phyloP scores from a whole-genome alignment of 2,329 filamentous ascomycete genomes.

The Peltaster fructicola region DNA sequence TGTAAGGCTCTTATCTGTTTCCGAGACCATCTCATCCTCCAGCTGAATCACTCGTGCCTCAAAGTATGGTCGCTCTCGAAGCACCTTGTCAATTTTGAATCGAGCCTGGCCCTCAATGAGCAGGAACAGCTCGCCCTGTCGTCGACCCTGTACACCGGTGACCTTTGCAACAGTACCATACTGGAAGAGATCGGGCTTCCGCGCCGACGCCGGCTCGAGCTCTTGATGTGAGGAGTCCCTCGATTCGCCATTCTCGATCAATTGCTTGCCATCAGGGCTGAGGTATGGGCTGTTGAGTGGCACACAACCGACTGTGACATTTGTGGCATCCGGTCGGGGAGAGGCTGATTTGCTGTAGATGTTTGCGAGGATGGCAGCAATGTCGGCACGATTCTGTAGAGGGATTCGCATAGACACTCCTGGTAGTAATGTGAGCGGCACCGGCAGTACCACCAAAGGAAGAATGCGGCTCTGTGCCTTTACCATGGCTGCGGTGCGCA shows the following conservation, averaged over 20 bases:
- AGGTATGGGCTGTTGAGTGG: conserved; percentile 64
- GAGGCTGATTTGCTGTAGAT: conserved; percentile 62
- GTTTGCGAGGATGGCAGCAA: conserved; percentile 70
- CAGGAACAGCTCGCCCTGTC: conserved; percentile 49
- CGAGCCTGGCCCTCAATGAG: conserved; percentile 73
- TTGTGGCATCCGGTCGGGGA: conserved; percentile 42
- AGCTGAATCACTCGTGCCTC: conserved; percentile 61
- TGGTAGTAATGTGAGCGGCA: conserved; percentile 67
- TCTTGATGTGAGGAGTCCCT: conserved; percentile 36
- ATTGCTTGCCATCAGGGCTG: conserved; percentile 53
- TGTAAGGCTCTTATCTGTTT: conserved; percentile 44
- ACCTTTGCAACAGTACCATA: conserved; percentile 54
- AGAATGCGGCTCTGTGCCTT: conserved; percentile 27
- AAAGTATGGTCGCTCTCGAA: conserved; percentile 67
- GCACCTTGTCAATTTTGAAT: conserved; percentile 55
- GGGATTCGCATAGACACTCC: conserved; percentile 72
- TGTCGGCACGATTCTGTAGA: conserved; percentile 67
- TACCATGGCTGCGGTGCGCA: no score
- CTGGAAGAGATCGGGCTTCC: conserved; percentile 50
- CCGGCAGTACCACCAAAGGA: conserved; percentile 67
- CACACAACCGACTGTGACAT: conserved; percentile 71
- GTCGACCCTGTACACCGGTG: conserved; percentile 29
- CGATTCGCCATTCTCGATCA: conserved; percentile 48
- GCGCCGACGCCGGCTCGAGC: conserved; percentile 28
- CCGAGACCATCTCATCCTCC: conserved; percentile 36